A percentile compares a stretch with the other conserved stretches of the same genome.
Conservation (phyloP, 805 yeast genomes). For the Lipomyces spencermartinsiae region DNA sequence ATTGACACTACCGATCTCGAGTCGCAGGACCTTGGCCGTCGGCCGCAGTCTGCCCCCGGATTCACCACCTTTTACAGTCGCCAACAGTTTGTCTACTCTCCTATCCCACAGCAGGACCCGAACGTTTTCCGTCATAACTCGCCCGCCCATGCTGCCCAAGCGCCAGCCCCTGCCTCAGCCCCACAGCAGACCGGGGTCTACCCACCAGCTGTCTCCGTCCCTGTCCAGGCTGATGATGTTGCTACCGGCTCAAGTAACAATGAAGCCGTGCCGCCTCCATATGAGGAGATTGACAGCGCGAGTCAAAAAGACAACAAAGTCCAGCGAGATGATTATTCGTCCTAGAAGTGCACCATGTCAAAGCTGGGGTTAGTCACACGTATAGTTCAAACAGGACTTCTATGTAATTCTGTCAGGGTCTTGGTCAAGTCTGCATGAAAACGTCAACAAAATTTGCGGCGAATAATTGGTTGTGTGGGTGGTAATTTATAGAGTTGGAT, state of each 20-base stretch:
- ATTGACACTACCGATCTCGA: conserved; percentile 32
- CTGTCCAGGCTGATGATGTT: conserved; percentile 18
- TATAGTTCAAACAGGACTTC: background rate
- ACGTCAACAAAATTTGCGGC: too few relatives aligned
- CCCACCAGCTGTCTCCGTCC: conserved; percentile 11
- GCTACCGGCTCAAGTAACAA: conserved; percentile 2
- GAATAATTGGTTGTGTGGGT: background rate
- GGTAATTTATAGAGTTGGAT: background rate
- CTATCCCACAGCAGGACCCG: conserved; percentile 30
- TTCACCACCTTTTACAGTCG: conserved; percentile 26
- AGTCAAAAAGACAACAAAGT: conserved; percentile 35
- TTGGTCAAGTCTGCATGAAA: too few relatives aligned
- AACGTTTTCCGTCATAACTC: conserved; percentile 8
- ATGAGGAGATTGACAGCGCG: conserved; percentile 32
- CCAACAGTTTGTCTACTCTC: conserved; percentile 34
- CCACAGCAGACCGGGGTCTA: conserved; percentile 5
- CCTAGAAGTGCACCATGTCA: background rate
- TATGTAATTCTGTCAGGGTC: too few relatives aligned
- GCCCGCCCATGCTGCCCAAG: conserved; percentile 19
- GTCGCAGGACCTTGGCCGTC: conserved; percentile 27
- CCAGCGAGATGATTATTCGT: conserved; percentile 30
- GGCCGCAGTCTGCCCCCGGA: conserved; percentile 16
- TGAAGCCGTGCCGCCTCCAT: conserved; percentile 35
- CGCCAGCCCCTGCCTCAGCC: conserved; percentile 14
- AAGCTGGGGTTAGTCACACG: background rate